Base-by-base conservation (phyloP, 225 moss, liverwort and hornwort species). In the Sphagnum tenellum region DNA sequence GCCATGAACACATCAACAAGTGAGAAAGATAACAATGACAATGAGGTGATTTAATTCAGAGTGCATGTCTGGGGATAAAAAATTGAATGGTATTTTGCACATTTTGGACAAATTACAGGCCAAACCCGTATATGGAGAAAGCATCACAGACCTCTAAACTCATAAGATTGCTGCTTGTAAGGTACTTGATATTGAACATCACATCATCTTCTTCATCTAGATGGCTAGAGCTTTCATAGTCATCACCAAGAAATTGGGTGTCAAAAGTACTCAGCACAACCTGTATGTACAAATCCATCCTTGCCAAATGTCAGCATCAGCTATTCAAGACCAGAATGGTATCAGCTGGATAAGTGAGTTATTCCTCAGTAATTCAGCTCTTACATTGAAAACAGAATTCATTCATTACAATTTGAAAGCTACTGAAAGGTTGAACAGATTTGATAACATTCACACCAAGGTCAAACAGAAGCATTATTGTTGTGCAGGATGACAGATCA, bases 81-180 rank as follows among this genome's bases (percentile, higher is more conserved):
- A 29, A 29, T 29, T 29, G 29, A 29, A 29, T 29, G 29, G 29
- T 29, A 29, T 29, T 29, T 29, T 29, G 29, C 29, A 29, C 29
- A 29, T 14, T 13, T 9, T 12, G 55, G 5, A 29, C 7, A 45
- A 45, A 47, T 7, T 6, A 54, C 5, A 47, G 12, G 46, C 4
- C 44, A 46, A 50, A 50, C n/a, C 29, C 14, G 3, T n/a, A 12
- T 53, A 10, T 44, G 3, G 3, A 50, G 55, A 59, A 61, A 44
- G 59, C 13, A 49, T 13, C 53, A 79, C 79, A 73, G 14, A 50
- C 64, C 64, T 98, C 98, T 70, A 98, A 80, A 68, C 90, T 93
- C 83, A 98, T 84, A 49, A 98, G 92, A 70, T 98, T 98, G 77
- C 90, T 90, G 71, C 98, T 93, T 0, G 98, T 98, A 8, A 98